These are phyloP conservation scores for Candida parachauliodes DNA, from an alignment of 805 yeast genomes.

Conservation along the genomic window DNA sequence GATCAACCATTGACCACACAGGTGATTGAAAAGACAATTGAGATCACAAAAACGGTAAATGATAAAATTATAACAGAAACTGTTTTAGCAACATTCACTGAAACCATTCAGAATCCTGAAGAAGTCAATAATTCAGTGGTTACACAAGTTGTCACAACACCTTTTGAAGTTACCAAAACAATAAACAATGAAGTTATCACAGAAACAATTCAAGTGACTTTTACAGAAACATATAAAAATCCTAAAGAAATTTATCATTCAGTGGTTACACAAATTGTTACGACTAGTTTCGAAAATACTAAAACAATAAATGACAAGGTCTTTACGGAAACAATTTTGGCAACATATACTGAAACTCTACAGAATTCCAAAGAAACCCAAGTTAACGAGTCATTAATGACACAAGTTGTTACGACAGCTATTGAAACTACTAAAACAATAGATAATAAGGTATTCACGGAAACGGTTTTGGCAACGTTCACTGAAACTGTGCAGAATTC, in stretches of 20 bases:
- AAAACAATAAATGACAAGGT: neutral
- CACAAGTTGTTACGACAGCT: neutral
- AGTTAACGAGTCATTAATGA: neutral
- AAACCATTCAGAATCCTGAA: too few relatives aligned
- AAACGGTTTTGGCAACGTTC: neutral
- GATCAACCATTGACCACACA: too few relatives aligned
- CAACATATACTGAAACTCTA: too few relatives aligned
- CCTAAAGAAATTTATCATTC: too few relatives aligned
- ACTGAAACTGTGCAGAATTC: neutral
- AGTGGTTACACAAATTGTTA: neutral
- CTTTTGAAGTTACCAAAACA: neutral
- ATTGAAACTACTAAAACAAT: neutral
- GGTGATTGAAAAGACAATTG: too few relatives aligned
- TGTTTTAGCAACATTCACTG: too few relatives aligned
- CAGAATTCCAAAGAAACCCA: too few relatives aligned
- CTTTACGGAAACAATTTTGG: neutral
- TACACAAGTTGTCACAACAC: neutral
- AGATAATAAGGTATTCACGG: neutral
- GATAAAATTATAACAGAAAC: too few relatives aligned
- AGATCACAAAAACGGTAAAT: neutral
- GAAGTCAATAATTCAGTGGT: too few relatives aligned
- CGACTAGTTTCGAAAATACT: neutral
- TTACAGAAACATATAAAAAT: too few relatives aligned
- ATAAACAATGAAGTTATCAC: neutral
- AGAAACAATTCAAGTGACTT: neutral